Evolutionary conservation across 2,329 filamentous ascomycete genomes (phyloP).

Genomic region (Grosmannia penicillata): DNA sequence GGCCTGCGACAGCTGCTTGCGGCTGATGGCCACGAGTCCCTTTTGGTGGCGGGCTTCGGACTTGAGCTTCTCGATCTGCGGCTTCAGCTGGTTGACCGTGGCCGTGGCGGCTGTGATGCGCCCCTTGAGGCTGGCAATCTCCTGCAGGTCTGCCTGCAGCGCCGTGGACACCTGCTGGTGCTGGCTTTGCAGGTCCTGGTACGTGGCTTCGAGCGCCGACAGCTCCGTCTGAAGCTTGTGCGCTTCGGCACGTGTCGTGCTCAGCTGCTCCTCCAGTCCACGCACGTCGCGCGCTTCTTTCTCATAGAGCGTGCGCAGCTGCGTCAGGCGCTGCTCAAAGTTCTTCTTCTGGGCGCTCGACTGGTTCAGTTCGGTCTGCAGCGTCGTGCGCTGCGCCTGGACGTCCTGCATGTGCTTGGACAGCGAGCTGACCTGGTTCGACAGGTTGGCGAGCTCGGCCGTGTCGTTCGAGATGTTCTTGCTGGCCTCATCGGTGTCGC

Average conservation of each 20-base stretch:
- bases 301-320: conserved; percentile 79
- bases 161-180: conserved; percentile 61
- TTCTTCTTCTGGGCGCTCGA: conserved; percentile 79
- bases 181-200: conserved; percentile 69
- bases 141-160: conserved; percentile 74
- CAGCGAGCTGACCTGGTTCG: conserved; percentile 83
- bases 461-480: conserved; percentile 82
- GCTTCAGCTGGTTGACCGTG: conserved; percentile 72
- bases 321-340: conserved; percentile 75
- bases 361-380: conserved; percentile 71
- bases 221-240: conserved; percentile 74
- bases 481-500: conserved; percentile 77
- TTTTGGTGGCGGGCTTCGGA: conserved; percentile 90
- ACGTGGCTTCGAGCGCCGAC: conserved; percentile 65
- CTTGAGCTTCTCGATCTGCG: conserved; percentile 83
- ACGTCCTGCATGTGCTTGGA: conserved; percentile 92
- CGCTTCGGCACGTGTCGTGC: conserved; percentile 61
- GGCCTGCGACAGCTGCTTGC: conserved; percentile 85
- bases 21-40: conserved; percentile 93
- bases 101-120: conserved; percentile 71
- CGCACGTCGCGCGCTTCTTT: conserved; percentile 83
- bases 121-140: conserved; percentile 76
- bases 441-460: conserved; percentile 84
- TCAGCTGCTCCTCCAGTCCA: conserved; percentile 69
- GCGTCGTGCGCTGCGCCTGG: conserved; percentile 62